Evolutionary conservation across 2,329 filamentous ascomycete species (phyloP), one percentile per base, ranked within the genome.

Genomic region (Stromatinia cepivora): DNA sequence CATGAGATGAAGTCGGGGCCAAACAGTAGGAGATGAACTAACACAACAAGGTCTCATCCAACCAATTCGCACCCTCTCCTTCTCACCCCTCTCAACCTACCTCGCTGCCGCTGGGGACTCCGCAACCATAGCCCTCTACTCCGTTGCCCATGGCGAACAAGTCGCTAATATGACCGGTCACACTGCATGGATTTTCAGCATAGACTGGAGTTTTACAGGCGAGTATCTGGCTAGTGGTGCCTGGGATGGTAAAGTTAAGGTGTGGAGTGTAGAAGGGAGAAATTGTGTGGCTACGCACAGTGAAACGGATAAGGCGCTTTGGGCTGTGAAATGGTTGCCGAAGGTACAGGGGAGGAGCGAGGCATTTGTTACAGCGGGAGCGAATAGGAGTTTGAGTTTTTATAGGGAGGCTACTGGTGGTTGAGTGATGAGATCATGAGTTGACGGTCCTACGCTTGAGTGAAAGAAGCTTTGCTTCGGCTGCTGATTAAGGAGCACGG

Each of bases 161-260:
- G 90, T 98, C 20, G 92, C 91, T 28, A 97, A 93, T 77, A 82
- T 99, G 64, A 84, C 86, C 0, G 92, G 91, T 0, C 92, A 94
- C 78, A 86, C 87, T 0, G 90, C 92, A 7, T 99, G 94, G 95
- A 89, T 99, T 73, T 91, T 94, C 71, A 91, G 91, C 45, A 83
- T 98, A 56, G 93, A 97, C 79, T 99, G 94, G 93, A 98, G 90
- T 79, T 88, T 92, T 77, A 96, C 92, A 6, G 95, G 95, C 61
- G 94, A 98, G 81, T 97, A 92, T 79, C 83, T 99, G 17, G 84
- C 98, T 3, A 96, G 91, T 77, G 92, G 93, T 61, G 89, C 91
- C 1, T 93, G 96, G 79, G 94, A 98, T 77, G 94, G 95, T 50
- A 97, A 97, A 80, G 92, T 92, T 71, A 97, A 97, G 81, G 92